Evolutionary conservation across 2,329 filamentous ascomycete genomes (phyloP), one percentile per base, ranked within the genome.

Genomic region (Botrytis medusae): DNA sequence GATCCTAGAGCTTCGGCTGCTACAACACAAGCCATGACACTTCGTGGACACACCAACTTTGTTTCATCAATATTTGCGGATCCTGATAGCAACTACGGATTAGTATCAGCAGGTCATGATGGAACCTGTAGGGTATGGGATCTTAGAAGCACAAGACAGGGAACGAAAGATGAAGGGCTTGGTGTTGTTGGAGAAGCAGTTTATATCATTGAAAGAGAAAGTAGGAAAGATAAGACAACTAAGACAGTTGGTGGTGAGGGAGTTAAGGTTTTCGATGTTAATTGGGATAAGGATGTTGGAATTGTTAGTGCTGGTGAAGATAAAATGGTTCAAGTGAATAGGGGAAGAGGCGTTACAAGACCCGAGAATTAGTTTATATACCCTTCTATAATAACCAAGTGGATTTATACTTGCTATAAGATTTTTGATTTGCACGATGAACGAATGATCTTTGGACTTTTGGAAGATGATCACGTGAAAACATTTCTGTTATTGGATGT

Each of bases 51-150:
- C 84, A 90, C 90, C 74, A 97, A 97, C 84, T 88, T 88, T 84
- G 86, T 91, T 29, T 84, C 85, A 2, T 84, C 84, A 12, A 79
- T 90, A 46, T 81, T 82, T 25, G 81, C 84, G 16, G 85, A 84
- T 57, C 90, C 88, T 76, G 72, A 81, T 74, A 95, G 91, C 79
- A 89, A 91, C 75, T 93, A 95, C 83, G 90, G 92, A n/a, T 87
- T 99, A 14, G 93, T 95, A 0, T 96, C 92, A 46, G 95, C 90
- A n/a, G 93, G 92, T 63, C 93, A 97, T 82, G 96, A 99, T 82
- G 94, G 95, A 48, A 97, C 94, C 1, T 96, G 93, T 79, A 89
- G 94, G 69, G 90, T 99, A 67, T 99, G 96, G 96, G 96, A 99
- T 85, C 87, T 98, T 76, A 87, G 96, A 72, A 91, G 89, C 79